Evolutionary conservation across 495 filamentous ascomycete species (phyloP).

Genomic region (Physcia stellaris): DNA sequence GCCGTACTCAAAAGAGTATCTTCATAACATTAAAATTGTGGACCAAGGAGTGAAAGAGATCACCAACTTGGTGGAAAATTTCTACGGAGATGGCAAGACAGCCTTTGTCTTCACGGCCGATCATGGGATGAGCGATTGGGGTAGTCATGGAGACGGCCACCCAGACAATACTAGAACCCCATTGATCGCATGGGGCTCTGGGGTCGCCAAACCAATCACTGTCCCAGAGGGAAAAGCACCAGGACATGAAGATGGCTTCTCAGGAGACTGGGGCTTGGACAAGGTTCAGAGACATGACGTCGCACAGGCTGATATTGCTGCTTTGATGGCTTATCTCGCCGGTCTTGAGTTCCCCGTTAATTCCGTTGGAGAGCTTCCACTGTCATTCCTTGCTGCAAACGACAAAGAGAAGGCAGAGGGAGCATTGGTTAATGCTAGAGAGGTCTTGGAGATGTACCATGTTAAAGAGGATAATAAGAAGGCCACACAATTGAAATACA

Average conservation of each 20-base stretch:
- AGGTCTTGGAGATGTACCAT: conserved; percentile 91
- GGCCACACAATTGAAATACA: conserved; percentile 58
- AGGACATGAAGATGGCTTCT: conserved; percentile 89
- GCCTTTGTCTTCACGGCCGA: conserved; percentile 96
- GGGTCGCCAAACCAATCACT: conserved; percentile 62
- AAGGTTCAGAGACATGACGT: conserved; percentile 79
- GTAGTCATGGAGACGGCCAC: conserved; percentile 94
- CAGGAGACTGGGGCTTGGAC: conserved; percentile 74
- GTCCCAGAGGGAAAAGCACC: conserved; percentile 38
- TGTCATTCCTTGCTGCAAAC: conserved; percentile 63
- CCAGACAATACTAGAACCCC: conserved; percentile 95
- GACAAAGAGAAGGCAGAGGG: conserved; percentile 71
- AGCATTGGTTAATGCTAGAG: conserved; percentile 68
- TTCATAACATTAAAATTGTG: conserved; percentile 88
- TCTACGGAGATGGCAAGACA: conserved; percentile 84
- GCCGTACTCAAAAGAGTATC: conserved; percentile 91
- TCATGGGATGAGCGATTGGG: conserved; percentile 98
- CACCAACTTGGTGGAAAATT: conserved; percentile 67
- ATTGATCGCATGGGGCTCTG: conserved; percentile 87
- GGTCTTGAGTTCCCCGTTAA: conserved; percentile 90
- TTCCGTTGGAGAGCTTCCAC: conserved; percentile 85
- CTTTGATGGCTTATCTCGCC: conserved; percentile 91
- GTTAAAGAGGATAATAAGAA: conserved; percentile 88
- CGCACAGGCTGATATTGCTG: conserved; percentile 86
- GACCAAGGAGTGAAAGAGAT: conserved; percentile 79